Base-by-base conservation (phyloP, 306 rosid genomes). In the Cucumis hystrix region DNA sequence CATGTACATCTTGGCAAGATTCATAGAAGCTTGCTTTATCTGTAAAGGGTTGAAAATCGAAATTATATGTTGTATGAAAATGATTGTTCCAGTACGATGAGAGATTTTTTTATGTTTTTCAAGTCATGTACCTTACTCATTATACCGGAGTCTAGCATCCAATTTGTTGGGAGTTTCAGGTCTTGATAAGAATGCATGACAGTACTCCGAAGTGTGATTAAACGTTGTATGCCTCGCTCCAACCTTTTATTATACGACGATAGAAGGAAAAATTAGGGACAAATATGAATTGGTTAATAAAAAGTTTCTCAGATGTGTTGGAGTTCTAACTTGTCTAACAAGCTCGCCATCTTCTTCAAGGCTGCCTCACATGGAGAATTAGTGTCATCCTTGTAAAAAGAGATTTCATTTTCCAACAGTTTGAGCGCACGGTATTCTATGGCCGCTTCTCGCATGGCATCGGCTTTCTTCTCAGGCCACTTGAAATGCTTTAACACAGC, bases 381-480 rank as follows among this genome's bases (percentile, higher is more conserved):
- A 62, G 80, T 85, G 75, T 93, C 94, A 86, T 93, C 94, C 87
- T 86, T 84, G 82, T 79, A 90, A 1, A 88, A 86, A 37, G 91
- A 87, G 68, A 93, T 85, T 81, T 93, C 96, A 59, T 79, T 87
- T 83, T 90, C 92, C 73, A 93, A 75, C 85, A 85, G 79, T 80
- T 90, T 91, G 64, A 93, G 88, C 40, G 85, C 97, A 1, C 96
- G 94, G 83, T 88, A 93, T 84, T 91, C 98, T 69, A 93, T 83
- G 52, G 96, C 97, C 35, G 98, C 97, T 82, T 93, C 98, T 86
- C 94, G 85, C 88, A 91, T 80, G 80, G 98, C 89, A 85, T 91
- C 98, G 4, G 97, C 98, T 88, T 90, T 93, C 79, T 81, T 90
- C 92, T 93, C 98, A 1, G 98, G 98, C 98, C 98, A 93, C 77